Percentiles rank a stretch among this genome's conserved stretches.
These are phyloP conservation scores for Pseudocercospora pini-densiflorae DNA, from an alignment of 2,329 filamentous ascomycete species.

Conservation along the genomic window DNA sequence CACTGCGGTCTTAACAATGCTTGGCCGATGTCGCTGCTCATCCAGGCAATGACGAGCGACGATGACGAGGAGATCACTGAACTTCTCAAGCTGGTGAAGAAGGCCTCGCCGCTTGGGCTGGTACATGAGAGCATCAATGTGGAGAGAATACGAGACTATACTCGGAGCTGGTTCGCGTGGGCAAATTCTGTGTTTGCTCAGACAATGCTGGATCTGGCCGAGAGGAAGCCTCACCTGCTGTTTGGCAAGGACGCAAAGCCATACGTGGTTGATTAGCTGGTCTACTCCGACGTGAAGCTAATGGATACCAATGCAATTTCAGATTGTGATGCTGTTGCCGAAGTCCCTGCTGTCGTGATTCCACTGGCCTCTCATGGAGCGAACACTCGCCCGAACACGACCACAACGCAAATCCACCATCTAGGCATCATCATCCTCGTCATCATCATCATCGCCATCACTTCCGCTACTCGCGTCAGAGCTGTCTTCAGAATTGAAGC, in stretches of 20 bases:
- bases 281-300: background rate
- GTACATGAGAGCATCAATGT: conserved; percentile 94
- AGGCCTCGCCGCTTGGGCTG: conserved; percentile 75
- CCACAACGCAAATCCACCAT: background rate
- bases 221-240: conserved; percentile 84
- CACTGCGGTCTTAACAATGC: conserved; percentile 85
- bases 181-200: conserved; percentile 95
- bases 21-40: conserved; percentile 94
- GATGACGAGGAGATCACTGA: conserved; percentile 80
- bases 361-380: background rate
- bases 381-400: background rate
- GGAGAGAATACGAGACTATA: conserved; percentile 70
- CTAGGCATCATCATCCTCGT: background rate
- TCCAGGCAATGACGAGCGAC: conserved; percentile 87
- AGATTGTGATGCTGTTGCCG: too few species aligned
- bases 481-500: background rate
- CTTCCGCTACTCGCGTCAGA: background rate
- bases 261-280: conserved; percentile 50
- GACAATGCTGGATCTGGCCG: conserved; percentile 86
- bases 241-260: conserved; percentile 69
- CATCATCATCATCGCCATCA: background rate
- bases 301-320: background rate
- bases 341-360: background rate
- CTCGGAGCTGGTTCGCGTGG: conserved; percentile 96
- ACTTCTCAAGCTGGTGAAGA: conserved; percentile 74